Base-by-base conservation (phyloP, 495 filamentous ascomycete genomes). In the Alectoria sarmentosa region DNA sequence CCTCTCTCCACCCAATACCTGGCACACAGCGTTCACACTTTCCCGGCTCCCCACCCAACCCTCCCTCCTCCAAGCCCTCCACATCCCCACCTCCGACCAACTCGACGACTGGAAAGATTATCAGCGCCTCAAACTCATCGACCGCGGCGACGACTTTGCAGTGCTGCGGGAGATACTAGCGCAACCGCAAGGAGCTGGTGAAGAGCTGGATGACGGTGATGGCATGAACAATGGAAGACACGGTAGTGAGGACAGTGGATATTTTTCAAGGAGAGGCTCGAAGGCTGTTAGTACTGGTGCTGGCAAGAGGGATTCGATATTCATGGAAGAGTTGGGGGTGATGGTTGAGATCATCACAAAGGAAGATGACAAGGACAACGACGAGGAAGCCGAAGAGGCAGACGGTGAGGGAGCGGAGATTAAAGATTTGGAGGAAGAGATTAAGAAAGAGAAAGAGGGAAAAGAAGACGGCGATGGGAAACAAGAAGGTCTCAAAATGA, bases 31-130 rank as follows among this genome's bases (percentile, higher is more conserved):
- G 14, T 69, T 67, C 46, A 38, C 60, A 1, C 59, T 71, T 30
- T 30, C 32, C 19, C 62, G 69, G 41, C 32, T 66, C 26, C 4
- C 5, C 3, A 44, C 55, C 15, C 69, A 67, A 62, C 57, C 48
- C 21, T 41, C 67, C 21, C 57, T 69, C 11, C 57, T 60, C 4
- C 49, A 23, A 26, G 62, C 59, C 59, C 65, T 69, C 23, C 15
- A 19, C 9, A 21, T 61, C 41, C 69, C 69, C 17, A 67, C 30
- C 17, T 30, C 67, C 2, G 67, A 71, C 54, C 63, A 71, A 49
- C 32, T 69, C 5, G 69, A 71, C 46, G 69, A 71, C 57, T 71
- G 69, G 69, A 58, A 64, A 55, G 69, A 71, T 30, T 71, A 69
- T 41, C 39, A 61, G 23, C 59, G 30, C 9, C 39, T 66, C 21